Evolutionary conservation across 1,284 basidiomycete genomes (phyloP), one percentile per base, ranked within the genome.

Genomic region (Mycena sp.): DNA sequence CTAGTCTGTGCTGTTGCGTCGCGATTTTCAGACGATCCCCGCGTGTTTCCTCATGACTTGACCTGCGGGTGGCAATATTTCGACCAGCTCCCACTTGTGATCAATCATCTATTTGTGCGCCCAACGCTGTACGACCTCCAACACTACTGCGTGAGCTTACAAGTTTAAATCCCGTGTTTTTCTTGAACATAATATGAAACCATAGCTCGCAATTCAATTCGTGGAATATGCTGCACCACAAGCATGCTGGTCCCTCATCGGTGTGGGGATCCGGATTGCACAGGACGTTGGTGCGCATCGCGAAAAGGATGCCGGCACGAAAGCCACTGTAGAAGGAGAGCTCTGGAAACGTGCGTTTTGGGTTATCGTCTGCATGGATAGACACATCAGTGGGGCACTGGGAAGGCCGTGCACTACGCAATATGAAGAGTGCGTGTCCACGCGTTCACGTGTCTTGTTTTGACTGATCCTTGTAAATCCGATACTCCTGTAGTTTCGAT

Each of bases 51-150:
- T 5, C 58, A 45, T 1, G 40, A 19, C 3, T 44, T 65, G 2
- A 14, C 29, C 6, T 44, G 45, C 26, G 64, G 64, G 4, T 62
- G 58, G 51, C 5, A 44, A 29, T 65, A 49, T 26, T 62, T 58
- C 46, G 58, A 55, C 38, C 64, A 65, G 56, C 11, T 65, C 16
- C 26, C 48, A 19, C n/a, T 48, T 6, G 17, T n/a, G 1, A 6
- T 53, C 7, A 32, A 40, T 10, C 51, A 58, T 0, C 72, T 86
- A 52, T 77, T 88, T 28, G 77, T 77, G 6, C 77, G 81, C 0
- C 85, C 88, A 0, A 79, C 79, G 14, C 68, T 93, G 45, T 84
- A 85, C 69, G 87, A 90, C 63, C 72, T 93, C 35, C 91, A 92
- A 71, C 76, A 78, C 0, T 83, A 83, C 28, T 71, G 69, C 46